Evolutionary conservation across 306 rosid species (phyloP), one percentile per base, ranked within the genome.

Genomic region (Abrus precatorius): DNA sequence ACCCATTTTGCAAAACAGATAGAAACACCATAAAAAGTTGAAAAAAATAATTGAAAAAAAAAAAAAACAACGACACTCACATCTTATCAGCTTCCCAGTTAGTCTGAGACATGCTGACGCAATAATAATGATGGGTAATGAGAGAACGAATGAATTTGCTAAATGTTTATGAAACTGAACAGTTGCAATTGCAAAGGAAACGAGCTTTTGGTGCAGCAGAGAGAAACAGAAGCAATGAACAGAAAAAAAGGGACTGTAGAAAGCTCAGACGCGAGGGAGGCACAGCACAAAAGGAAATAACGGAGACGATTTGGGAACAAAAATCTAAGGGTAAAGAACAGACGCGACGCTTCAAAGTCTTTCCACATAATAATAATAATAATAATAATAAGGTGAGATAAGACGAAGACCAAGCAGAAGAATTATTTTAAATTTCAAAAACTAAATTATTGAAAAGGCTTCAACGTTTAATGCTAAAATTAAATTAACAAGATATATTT

Each of bases 61-160:
- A 12, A 1, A 29, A 28, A 0, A 29, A 6, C 8, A 13, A 55
- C 13, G 52, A 30, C 73, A 86, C 98, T 88, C 66, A 92, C 99
- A 95, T 95, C 91, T 95, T 95, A 88, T 95, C 99, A 81, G 99
- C 99, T 85, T 95, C 99, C 99, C 99, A 95, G 93, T 93, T 93
- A 83, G 97, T 95, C 81, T 95, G 99, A 92, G 99, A 91, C 99
- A 95, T 95, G 80, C 10, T 61, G 72, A 79, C 72, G 80, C 53
- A 43, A 43, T 5, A 74, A 76, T 54, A 84, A 38, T 76, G 86
- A 74, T 36, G 71, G 75, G 74, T 75, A 74, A 40, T 82, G 29
- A 56, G 75, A 55, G 69, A 80, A 77, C 44, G 75, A 77, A 69
- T 41, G 62, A 57, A 78, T 5, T 74, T 34, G 73, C 67, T 47